These are phyloP conservation scores for Cryptosporidium sp. DNA, from an alignment of 169 alveolate species.

Conservation along the genomic window DNA sequence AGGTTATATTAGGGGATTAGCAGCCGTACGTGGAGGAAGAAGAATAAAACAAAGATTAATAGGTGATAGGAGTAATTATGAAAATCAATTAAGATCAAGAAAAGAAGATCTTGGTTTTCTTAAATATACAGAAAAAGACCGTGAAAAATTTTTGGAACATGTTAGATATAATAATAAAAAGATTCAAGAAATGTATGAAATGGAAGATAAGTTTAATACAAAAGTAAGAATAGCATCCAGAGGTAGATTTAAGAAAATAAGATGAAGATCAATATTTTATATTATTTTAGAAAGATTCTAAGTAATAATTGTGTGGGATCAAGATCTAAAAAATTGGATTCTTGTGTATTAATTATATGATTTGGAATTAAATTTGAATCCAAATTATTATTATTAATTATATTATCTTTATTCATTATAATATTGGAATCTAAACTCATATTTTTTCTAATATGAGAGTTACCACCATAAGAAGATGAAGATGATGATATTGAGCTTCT, in stretches of 20 bases:
- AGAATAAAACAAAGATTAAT: constrained; percentile 30
- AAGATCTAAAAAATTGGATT: not conserved
- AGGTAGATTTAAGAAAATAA: constrained; percentile 14
- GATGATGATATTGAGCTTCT: constrained; percentile 6
- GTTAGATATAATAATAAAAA: constrained; percentile 8
- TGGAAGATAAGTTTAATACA: constrained; percentile 25
- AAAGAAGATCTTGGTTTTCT: constrained; percentile 39
- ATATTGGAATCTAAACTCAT: not conserved
- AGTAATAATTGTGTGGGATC: constrained; percentile 41
- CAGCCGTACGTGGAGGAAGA: constrained; percentile 74
- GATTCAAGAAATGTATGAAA: not conserved
- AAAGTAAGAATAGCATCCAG: constrained; percentile 44
- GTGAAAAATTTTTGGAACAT: not conserved
- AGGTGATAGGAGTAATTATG: constrained; percentile 13
- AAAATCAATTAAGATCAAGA: constrained; percentile 29
- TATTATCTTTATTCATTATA: not conserved
- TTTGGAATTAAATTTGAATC: not conserved
- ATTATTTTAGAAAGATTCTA: constrained; percentile 34
- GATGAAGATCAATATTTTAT: not conserved
- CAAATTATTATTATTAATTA: not conserved
- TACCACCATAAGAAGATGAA: constrained; percentile 61
- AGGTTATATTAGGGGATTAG: constrained; percentile 49
- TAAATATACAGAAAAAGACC: constrained; percentile 34
- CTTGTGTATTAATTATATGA: not conserved
- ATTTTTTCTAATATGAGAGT: constrained; percentile 37